A percentile compares a stretch with the other conserved stretches of the same genome.
Conservation (phyloP, 2,329 filamentous ascomycete species). For the Colletotrichum sp. region DNA sequence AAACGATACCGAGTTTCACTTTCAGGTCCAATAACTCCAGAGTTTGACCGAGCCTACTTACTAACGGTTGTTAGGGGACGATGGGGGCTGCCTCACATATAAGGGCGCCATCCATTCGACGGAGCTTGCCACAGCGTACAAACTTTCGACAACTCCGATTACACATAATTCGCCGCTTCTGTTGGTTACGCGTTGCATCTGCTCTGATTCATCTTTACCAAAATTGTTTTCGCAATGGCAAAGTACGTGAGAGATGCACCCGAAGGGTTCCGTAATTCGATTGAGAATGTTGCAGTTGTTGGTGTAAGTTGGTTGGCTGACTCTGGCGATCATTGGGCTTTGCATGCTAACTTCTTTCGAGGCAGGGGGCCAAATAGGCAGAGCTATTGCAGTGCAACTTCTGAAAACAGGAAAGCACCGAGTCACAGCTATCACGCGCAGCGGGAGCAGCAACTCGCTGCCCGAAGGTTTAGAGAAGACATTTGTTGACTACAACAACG, state of each 20-base stretch:
- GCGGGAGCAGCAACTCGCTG: slow-evolving; percentile 41
- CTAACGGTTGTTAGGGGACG: background rate
- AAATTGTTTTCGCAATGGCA: background rate
- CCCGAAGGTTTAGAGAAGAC: slow-evolving; percentile 47
- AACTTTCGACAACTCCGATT: background rate
- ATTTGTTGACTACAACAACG: slow-evolving; percentile 47
- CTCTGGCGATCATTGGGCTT: background rate
- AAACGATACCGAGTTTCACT: background rate
- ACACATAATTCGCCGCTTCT: background rate
- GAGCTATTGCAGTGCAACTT: slow-evolving; percentile 43
- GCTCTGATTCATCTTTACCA: too few species aligned
- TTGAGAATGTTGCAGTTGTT: slow-evolving; percentile 51
- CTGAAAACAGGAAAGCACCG: slow-evolving; percentile 54
- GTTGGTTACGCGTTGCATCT: background rate
- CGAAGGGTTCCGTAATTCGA: slow-evolving; percentile 32
- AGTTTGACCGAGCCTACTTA: background rate
- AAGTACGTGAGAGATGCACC: background rate
- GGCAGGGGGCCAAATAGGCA: slow-evolving; percentile 46
- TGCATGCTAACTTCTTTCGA: slow-evolving; percentile 18
- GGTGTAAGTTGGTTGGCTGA: slow-evolving; percentile 40
- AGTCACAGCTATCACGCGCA: slow-evolving; percentile 57
- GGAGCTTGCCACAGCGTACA: background rate
- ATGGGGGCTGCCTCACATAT: background rate
- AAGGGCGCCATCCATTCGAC: background rate
- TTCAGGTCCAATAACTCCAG: background rate